Base-by-base conservation (phyloP, 106 monocot species). In the Apostasia ramifera region DNA sequence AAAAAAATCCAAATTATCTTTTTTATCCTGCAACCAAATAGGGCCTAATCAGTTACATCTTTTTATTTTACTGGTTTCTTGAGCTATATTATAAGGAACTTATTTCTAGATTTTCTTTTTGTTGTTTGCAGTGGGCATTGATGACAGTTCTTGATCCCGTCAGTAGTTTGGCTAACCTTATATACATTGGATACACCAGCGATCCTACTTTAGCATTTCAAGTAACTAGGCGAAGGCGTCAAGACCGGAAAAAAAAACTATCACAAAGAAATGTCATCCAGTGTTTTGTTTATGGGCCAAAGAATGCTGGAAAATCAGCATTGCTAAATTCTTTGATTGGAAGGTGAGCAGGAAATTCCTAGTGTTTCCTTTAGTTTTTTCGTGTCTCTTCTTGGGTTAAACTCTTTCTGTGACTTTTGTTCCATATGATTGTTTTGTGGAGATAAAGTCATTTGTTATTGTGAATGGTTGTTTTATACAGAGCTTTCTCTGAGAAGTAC, bases 261-360 rank as follows among this genome's bases (percentile, higher is more conserved):
- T 82, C 92, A 4, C 84, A 80, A 40, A 72, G 86, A 65, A 89
- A 89, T 81, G 86, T 86, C 77, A 70, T 89, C 42, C 92, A 97
- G 72, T 97, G 95, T 69, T 92, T 82, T 81, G 89, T 97, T 38
- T 97, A 92, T 85, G 95, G 95, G 38, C 82, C 95, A 64, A 86
- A 82, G 76, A 79, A 77, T 63, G 74, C 92, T 70, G 95, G 95
- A 49, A 97, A 97, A 59, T 87, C 95, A 26, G 79, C 89, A 53
- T 49, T 97, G 61, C 71, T 97, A 67, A 84, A 83, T 86, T 80
- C 86, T 59, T 74, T 97, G 13, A 71, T 92, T 60, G 84, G 84
- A 83, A 92, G 81, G 92, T 97, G 4, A 74, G 71, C 10, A 40
- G 12, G 51, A 59, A 46, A 12, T 8, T 60, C 43, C 15, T 1